Base-by-base conservation (phyloP, 805 yeast species). In the Lipomyces sp. region DNA sequence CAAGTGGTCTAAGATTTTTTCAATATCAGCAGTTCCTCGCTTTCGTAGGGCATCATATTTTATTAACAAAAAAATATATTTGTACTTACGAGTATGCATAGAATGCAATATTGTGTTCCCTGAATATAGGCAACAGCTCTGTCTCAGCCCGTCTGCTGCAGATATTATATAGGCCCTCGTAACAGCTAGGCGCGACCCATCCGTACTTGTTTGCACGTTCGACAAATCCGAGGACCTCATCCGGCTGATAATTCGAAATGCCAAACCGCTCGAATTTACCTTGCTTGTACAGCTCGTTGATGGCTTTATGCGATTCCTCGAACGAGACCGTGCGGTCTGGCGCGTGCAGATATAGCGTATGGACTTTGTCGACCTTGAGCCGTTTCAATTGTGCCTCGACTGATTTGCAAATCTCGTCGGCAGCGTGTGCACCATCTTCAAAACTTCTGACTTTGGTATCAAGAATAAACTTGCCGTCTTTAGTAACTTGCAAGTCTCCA, bases 131-230 rank as follows among this genome's bases (percentile, higher is more conserved):
- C 42, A 74, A 65, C 51, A 74, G 56, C 13, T 69, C 71, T 6
- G 63, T 34, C 64, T 74, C 77, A 15, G 60, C 55, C 29, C 62
- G 65, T 10, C 76, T 70, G 29, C 73, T 60, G 53, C 74, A 65
- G 5, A 73, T 69, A 54, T 74, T 74, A 61, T 74, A 74, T 8
- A 73, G 73, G 10, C 75, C 76, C 56, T 74, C 74, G 63, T 65
- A 71, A 3, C 69, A 68, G 5, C 72, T 56, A 2, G 76, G 76
- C 45, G 35, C 39, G 7, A 65, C 63, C 65, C 61, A 62, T 5
- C 69, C 69, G 29, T 59, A n/a, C 24, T 50, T 55, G 8, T 56
- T 24, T 3, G 69, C 63, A 11, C 60, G 63, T 11, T 58, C 63
- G 10, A 73, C 58, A 45, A 73, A 63, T 37, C 55, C 62, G 10